These are phyloP conservation scores for Lachnum nothofagi DNA, from an alignment of 2,329 filamentous ascomycete genomes.

Conservation along the genomic window DNA sequence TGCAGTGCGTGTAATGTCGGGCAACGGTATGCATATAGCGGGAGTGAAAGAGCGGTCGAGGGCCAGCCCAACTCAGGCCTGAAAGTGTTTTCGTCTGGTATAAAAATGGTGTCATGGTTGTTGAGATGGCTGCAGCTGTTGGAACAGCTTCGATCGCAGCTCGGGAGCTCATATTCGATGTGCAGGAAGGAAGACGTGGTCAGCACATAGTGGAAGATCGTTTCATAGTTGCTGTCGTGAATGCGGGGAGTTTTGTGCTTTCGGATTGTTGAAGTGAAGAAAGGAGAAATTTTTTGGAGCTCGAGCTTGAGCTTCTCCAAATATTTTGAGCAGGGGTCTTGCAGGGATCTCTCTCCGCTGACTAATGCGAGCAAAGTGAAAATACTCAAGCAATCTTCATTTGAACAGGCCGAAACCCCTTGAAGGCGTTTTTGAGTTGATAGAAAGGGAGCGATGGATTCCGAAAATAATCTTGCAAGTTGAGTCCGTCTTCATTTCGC, in stretches of 20 bases:
- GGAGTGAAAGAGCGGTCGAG: constrained; percentile 32
- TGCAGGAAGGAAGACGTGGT: background rate
- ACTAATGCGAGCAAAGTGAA: background rate
- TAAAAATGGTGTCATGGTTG: constrained; percentile 58
- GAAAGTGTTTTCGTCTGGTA: constrained; percentile 65
- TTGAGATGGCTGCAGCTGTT: constrained; percentile 12
- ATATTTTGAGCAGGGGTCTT: background rate
- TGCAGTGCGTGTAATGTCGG: background rate
- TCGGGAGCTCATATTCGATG: constrained; percentile 9
- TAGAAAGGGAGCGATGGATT: no score
- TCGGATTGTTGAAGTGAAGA: background rate
- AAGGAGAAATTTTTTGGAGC: background rate
- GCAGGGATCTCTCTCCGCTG: background rate
- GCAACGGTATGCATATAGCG: background rate
- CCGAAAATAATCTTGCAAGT: no score
- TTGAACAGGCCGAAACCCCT: background rate
- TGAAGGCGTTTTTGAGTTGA: background rate
- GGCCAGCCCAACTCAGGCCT: constrained; percentile 1
- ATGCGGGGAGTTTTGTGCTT: background rate
- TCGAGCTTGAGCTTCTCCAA: background rate
- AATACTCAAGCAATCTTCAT: background rate
- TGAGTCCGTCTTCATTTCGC: no score
- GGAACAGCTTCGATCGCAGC: constrained; percentile 9
- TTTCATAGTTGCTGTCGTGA: background rate
- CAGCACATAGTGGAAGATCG: background rate